Percentiles rank a stretch among this genome's conserved stretches.
Evolutionary conservation across 257 asterid genomes (phyloP).

Genomic region (Scutellaria minor): DNA sequence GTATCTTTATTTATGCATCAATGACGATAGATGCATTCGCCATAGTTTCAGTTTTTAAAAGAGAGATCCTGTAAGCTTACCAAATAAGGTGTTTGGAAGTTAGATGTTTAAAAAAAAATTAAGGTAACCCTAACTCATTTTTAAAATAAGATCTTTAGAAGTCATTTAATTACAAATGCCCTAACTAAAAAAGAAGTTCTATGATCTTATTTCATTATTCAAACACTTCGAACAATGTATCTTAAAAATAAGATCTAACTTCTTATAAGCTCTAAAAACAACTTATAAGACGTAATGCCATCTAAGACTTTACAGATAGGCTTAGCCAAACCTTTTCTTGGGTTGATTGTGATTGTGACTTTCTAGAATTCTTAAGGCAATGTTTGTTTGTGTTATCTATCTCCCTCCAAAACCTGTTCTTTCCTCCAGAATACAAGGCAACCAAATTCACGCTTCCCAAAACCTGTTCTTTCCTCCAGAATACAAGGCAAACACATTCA

Average conservation of each 20-base stretch:
- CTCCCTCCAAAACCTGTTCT: not conserved
- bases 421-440: not conserved
- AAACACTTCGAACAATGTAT: not conserved
- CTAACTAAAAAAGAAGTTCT: not conserved
- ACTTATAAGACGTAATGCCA: no score
- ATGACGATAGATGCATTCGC: no score
- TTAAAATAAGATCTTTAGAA: not conserved
- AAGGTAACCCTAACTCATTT: not conserved
- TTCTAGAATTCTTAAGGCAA: not conserved
- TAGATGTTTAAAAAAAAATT: not conserved
- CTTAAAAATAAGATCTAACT: not conserved
- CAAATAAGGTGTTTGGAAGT: not conserved
- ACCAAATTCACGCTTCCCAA: not conserved
- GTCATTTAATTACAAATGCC: not conserved
- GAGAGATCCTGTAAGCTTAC: not conserved
- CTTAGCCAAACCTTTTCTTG: not conserved
- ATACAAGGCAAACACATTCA: not conserved
- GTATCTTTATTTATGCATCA: no score
- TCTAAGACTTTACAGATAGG: not conserved
- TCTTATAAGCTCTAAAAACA: not conserved
- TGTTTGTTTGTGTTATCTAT: not conserved
- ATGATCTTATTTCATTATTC: not conserved
- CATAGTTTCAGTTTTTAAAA: not conserved
- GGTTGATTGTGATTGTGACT: not conserved
- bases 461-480: no score